Percentiles rank a stretch among this genome's conserved stretches.
phyloP scores from a whole-genome alignment of 805 yeast species.

The Metschnikowia shivogae region DNA sequence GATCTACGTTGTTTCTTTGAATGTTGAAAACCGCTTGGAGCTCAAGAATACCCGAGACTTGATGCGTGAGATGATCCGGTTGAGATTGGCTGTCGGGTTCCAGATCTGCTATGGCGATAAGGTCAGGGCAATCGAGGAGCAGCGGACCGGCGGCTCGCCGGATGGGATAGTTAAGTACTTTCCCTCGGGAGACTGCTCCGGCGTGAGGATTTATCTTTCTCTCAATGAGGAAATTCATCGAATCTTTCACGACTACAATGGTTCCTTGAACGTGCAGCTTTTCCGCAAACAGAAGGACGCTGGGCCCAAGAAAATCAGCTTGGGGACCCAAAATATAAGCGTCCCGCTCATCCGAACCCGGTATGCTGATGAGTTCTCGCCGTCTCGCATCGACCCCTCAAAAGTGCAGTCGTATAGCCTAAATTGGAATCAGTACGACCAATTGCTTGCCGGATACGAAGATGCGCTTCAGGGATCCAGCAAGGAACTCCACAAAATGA shows the following conservation, averaged over 20 bases:
- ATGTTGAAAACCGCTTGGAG: slow-evolving; percentile 51
- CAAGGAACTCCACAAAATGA: slow-evolving; percentile 58
- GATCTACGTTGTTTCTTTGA: slow-evolving; percentile 73
- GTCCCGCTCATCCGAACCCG: slow-evolving; percentile 63
- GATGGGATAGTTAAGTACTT: slow-evolving; percentile 55
- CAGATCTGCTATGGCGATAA: slow-evolving; percentile 78
- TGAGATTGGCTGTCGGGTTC: slow-evolving; percentile 80
- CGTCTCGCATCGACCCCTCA: slow-evolving; percentile 26
- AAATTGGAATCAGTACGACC: slow-evolving; percentile 93
- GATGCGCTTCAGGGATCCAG: slow-evolving; percentile 59
- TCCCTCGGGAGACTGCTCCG: slow-evolving; percentile 43
- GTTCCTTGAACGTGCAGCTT: slow-evolving; percentile 73
- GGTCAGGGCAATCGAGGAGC: slow-evolving; percentile 63
- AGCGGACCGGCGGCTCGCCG: slow-evolving; percentile 50
- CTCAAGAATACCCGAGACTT: slow-evolving; percentile 53
- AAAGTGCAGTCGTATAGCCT: slow-evolving; percentile 54
- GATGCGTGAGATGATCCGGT: slow-evolving; percentile 80
- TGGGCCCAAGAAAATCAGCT: slow-evolving; percentile 10
- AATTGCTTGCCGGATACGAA: slow-evolving; percentile 84
- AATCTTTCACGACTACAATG: slow-evolving; percentile 66
- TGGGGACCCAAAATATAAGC: slow-evolving; percentile 13
- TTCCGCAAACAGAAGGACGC: slow-evolving; percentile 33
- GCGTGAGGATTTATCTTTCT: slow-evolving; percentile 68
- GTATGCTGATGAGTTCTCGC: slow-evolving; percentile 63
- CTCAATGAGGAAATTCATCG: slow-evolving; percentile 84